Conservation (phyloP, 805 yeast genomes). For the Candida sithepensis region DNA sequence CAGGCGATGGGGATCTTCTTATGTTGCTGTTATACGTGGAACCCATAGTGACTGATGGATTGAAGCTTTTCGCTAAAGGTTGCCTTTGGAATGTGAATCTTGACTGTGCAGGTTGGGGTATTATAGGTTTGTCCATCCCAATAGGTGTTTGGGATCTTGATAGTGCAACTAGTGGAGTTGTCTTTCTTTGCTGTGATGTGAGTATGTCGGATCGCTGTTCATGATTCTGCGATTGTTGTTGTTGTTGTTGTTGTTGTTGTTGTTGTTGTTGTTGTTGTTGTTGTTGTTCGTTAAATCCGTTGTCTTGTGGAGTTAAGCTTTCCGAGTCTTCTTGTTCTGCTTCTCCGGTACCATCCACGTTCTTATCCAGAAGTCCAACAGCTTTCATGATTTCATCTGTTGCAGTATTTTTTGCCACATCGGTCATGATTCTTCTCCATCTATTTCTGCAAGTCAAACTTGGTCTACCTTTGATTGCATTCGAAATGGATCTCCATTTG, state of each 20-base stretch:
- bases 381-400: constrained; percentile 50
- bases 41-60: constrained; percentile 8
- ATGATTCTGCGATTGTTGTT: background rate
- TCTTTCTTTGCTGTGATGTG: background rate
- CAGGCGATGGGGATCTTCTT: constrained; percentile 9
- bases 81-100: constrained; percentile 16
- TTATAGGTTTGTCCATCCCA: background rate
- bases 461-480: constrained; percentile 73
- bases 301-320: background rate
- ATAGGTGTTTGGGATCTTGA: background rate
- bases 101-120: constrained; percentile 1
- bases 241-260: background rate
- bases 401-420: constrained; percentile 67
- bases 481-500: constrained; percentile 80
- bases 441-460: constrained; percentile 87
- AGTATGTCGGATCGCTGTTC: background rate
- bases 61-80: constrained; percentile 12
- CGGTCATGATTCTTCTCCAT: constrained; percentile 83
- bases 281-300: background rate
- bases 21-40: constrained; percentile 1
- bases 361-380: constrained; percentile 39
- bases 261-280: background rate
- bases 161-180: background rate
- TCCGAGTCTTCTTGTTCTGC: background rate
- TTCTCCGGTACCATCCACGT: background rate